phyloP scores from a whole-genome alignment of 2,329 filamentous ascomycete genomes.

The Fusarium sp. region DNA sequence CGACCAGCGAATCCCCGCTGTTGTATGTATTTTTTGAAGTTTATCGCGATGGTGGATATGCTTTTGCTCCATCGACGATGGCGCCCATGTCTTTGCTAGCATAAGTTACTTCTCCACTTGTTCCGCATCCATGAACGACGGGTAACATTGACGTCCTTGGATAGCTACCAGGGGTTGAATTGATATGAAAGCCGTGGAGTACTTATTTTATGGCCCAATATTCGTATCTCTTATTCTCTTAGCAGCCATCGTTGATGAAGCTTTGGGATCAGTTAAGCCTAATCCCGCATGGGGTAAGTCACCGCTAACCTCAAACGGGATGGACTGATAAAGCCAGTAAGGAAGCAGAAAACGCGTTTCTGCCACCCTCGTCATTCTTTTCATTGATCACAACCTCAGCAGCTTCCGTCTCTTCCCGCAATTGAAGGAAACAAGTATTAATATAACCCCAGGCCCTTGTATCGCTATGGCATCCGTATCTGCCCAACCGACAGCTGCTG shows the following conservation, averaged over 20 bases:
- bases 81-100: neutral
- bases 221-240: too few species aligned
- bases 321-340: neutral
- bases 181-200: too few species aligned
- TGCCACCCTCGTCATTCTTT: neutral
- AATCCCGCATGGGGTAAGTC: fast-evolving
- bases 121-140: too few species aligned
- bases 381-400: neutral
- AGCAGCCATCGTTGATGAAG: too few species aligned
- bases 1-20: too few species aligned
- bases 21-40: neutral
- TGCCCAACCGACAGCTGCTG: neutral
- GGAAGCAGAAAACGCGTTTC: neutral
- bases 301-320: neutral
- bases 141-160: too few species aligned
- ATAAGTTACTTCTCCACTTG: too few species aligned
- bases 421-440: neutral
- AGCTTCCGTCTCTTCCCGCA: too few species aligned
- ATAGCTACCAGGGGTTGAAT: too few species aligned
- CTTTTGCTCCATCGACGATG: neutral
- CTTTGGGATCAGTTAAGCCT: too few species aligned
- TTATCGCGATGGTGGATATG: neutral
- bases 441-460: fast-evolving
- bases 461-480: neutral
- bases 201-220: too few species aligned